phyloP scores from a whole-genome alignment of 345 rosid species.

The Aquilaria malaccensis region DNA sequence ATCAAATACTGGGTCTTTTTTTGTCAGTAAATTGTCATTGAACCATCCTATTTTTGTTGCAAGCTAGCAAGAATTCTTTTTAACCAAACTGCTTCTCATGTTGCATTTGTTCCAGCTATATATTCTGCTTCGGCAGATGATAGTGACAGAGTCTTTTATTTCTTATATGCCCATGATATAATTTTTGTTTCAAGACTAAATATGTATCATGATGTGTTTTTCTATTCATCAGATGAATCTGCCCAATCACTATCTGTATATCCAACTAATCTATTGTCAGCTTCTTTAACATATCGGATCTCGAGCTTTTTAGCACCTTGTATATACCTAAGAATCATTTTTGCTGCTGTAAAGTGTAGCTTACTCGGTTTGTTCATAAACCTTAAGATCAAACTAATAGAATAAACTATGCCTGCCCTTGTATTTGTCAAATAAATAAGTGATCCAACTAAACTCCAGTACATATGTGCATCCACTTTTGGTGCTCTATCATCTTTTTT shows the following conservation, averaged over 20 bases:
- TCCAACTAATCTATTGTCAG: not conserved
- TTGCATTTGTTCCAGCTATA: not conserved
- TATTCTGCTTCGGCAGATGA: not conserved
- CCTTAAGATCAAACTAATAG: not conserved
- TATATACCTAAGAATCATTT: not conserved
- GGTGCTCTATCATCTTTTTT: no score
- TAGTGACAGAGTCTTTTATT: not conserved
- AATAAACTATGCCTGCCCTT: not conserved
- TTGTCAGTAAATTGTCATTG: not conserved
- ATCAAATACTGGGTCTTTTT: slow-evolving; percentile 9
- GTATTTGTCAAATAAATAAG: not conserved
- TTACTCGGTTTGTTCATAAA: not conserved
- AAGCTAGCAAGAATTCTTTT: not conserved
- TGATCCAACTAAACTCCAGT: no score
- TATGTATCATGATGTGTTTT: slow-evolving; percentile 5
- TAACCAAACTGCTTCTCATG: slow-evolving; percentile 14
- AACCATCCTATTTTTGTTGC: not conserved
- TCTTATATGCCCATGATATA: slow-evolving; percentile 7
- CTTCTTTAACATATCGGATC: not conserved
- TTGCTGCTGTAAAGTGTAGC: not conserved
- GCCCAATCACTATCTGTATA: not conserved
- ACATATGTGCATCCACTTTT: no score
- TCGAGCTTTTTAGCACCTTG: not conserved
- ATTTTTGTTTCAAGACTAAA: not conserved
- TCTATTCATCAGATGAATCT: not conserved